A percentile compares a stretch with the other conserved stretches of the same genome.
phyloP scores from a whole-genome alignment of 441 rosid species.

The Cnidoscolus chayamansa region DNA sequence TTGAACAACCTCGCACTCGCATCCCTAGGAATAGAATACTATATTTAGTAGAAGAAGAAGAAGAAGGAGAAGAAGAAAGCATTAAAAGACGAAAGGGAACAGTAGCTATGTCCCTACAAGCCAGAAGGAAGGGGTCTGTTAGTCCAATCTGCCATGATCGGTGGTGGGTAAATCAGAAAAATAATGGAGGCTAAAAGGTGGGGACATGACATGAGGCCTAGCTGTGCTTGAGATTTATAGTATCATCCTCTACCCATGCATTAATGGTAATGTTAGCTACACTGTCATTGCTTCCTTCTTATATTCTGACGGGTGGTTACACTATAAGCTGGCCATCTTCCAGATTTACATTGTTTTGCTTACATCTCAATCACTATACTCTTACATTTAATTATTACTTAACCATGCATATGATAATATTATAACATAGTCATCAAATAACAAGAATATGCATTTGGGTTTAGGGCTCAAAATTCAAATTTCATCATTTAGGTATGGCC shows the following conservation, averaged over 20 bases:
- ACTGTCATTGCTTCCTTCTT: background rate
- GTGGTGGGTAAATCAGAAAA: no score
- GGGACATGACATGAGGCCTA: no score
- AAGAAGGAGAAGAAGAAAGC: no score
- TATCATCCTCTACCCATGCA: background rate
- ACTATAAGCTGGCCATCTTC: background rate
- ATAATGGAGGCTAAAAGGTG: no score
- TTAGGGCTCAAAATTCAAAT: background rate
- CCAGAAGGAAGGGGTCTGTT: no score
- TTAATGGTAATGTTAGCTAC: constrained; percentile 9
- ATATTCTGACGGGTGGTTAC: constrained; percentile 8
- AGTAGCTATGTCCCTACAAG: no score
- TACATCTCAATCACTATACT: background rate
- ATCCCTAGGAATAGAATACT: no score
- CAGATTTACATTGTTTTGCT: background rate
- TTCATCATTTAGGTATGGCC: background rate
- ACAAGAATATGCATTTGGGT: background rate
- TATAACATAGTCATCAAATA: background rate
- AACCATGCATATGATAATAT: background rate
- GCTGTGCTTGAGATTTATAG: no score
- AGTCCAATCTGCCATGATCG: no score
- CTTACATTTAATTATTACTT: background rate
- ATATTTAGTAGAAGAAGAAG: no score
- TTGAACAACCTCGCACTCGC: no score
- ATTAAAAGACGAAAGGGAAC: no score